Conservation (phyloP, 2,329 filamentous ascomycete genomes). For the Ophiocordyceps australis region DNA sequence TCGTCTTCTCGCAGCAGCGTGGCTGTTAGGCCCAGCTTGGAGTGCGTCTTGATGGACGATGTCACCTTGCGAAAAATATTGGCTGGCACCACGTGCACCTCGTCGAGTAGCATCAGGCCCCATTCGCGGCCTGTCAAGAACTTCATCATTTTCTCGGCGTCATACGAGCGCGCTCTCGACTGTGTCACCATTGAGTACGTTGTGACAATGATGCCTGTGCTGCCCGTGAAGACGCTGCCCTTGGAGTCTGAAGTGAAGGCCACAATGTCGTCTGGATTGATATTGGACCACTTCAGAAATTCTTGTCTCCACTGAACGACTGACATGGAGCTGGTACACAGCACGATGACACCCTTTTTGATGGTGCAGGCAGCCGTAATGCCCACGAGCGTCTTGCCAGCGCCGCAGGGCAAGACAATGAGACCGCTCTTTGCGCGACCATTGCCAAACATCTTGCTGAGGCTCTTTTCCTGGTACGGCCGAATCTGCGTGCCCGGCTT, state of each 20-base stretch:
- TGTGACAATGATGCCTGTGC: constrained; percentile 90
- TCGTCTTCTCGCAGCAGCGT: constrained; percentile 92
- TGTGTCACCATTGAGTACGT: constrained; percentile 99
- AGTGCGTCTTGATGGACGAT: constrained; percentile 81
- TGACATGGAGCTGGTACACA: constrained; percentile 96
- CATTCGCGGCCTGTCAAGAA: constrained; percentile 81
- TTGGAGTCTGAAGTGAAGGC: constrained; percentile 93
- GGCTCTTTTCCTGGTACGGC: constrained; percentile 88
- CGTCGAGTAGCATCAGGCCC: constrained; percentile 92
- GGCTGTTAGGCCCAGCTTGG: constrained; percentile 85
- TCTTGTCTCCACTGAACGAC: constrained; percentile 94
- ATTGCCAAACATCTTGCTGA: constrained; percentile 99
- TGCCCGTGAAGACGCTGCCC: constrained; percentile 56
- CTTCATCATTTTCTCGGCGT: constrained; percentile 94
- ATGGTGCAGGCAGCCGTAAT: constrained; percentile 96
- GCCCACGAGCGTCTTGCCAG: constrained; percentile 93
- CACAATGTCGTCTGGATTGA: constrained; percentile 77
- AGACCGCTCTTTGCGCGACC: constrained; percentile 93
- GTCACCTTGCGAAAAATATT: constrained; percentile 94
- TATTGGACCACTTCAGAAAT: constrained; percentile 97
- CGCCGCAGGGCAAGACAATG: constrained; percentile 90
- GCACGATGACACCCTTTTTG: constrained; percentile 87
- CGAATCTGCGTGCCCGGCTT: constrained; percentile 80
- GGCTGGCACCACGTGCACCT: constrained; percentile 94
- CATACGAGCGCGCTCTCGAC: constrained; percentile 69